phyloP scores from a whole-genome alignment of 441 rosid species.

The Erodium moschatum region DNA sequence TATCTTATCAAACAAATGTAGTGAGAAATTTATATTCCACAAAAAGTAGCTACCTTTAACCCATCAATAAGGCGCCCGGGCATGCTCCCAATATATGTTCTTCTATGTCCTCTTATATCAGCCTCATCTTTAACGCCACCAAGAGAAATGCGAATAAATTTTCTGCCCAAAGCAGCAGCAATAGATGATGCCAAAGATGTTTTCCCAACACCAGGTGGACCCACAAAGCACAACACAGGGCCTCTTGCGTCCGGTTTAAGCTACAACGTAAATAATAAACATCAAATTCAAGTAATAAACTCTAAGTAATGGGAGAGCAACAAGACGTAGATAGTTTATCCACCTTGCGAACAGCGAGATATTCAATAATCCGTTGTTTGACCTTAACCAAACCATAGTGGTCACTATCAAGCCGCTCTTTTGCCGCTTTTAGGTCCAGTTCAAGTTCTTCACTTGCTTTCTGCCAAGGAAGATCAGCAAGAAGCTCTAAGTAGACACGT shows the following conservation, averaged over 20 bases:
- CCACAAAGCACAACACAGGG: constrained; percentile 93
- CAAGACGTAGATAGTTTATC: constrained; percentile 22
- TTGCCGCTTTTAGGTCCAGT: constrained; percentile 75
- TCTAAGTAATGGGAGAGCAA: constrained; percentile 16
- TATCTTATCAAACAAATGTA: background rate
- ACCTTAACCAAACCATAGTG: constrained; percentile 85
- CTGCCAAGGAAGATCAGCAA: constrained; percentile 99
- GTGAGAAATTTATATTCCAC: background rate
- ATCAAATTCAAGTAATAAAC: constrained; percentile 17
- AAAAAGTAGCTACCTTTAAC: constrained; percentile 49
- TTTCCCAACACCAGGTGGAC: constrained; percentile 99
- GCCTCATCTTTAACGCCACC: constrained; percentile 99
- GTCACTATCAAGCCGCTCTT: constrained; percentile 87
- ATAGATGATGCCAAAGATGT: constrained; percentile 94
- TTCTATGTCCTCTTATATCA: constrained; percentile 96
- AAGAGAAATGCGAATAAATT: constrained; percentile 84
- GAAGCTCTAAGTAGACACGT: constrained; percentile 86
- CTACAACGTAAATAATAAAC: constrained; percentile 37
- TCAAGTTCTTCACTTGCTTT: constrained; percentile 81
- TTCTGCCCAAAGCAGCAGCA: constrained; percentile 88
- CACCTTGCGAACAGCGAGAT: constrained; percentile 99
- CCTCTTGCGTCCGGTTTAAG: constrained; percentile 99
- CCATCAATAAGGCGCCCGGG: constrained; percentile 99
- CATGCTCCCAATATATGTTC: constrained; percentile 99
- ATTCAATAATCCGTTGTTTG: constrained; percentile 93